These are phyloP conservation scores for Coniferiporia weirii DNA, from an alignment of 1,284 basidiomycete genomes.

Conservation along the genomic window DNA sequence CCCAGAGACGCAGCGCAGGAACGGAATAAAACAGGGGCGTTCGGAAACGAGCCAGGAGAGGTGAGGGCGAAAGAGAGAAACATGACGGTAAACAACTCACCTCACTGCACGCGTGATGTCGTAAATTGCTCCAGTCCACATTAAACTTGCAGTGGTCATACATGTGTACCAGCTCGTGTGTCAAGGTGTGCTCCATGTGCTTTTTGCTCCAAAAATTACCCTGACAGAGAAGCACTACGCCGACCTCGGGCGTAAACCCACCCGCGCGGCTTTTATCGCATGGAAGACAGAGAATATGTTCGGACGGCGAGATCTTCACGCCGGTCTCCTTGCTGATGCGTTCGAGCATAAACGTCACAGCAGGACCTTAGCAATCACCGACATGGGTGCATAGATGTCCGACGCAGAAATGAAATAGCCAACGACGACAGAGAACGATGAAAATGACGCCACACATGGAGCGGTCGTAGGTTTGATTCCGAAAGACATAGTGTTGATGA, in stretches of 20 bases:
- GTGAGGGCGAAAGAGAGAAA: not conserved
- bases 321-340: constrained; percentile 70
- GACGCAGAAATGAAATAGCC: not conserved
- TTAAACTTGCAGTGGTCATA: constrained; percentile 95
- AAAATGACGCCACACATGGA: not conserved
- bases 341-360: constrained; percentile 84
- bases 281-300: constrained; percentile 77
- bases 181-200: constrained; percentile 90
- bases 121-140: constrained; percentile 84
- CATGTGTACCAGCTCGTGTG: constrained; percentile 94
- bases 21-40: too few species aligned
- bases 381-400: not conserved
- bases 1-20: too few species aligned
- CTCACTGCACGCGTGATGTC: constrained; percentile 95
- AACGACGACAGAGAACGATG: not conserved
- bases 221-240: constrained; percentile 78
- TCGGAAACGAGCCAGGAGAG: not conserved
- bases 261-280: constrained; percentile 74
- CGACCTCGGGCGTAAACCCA: constrained; percentile 76
- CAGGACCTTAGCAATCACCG: constrained; percentile 55
- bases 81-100: constrained; percentile 39
- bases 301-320: constrained; percentile 50
- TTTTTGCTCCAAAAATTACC: constrained; percentile 76
- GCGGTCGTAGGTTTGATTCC: not conserved
- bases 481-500: not conserved